Base-by-base conservation (phyloP, 2,329 filamentous ascomycete species). In the Phyllosticta paracitricarpa region DNA sequence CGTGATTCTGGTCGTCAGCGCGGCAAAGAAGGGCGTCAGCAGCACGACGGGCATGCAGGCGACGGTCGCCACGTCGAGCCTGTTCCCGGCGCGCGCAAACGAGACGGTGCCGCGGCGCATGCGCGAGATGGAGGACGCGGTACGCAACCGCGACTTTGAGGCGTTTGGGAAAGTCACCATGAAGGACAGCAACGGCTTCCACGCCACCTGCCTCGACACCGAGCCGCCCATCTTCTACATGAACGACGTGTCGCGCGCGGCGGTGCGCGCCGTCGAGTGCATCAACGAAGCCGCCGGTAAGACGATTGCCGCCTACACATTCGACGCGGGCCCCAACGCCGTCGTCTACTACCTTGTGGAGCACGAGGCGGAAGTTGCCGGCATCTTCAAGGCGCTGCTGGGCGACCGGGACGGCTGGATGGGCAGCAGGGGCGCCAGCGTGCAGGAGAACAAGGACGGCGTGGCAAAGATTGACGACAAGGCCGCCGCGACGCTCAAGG, bases 141-240 rank as follows among this genome's bases (percentile, higher is more conserved):
- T 97, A 64, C 77, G 80, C 66, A 81, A 83, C 65, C 84, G 84
- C 68, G 89, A 99, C 77, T 99, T 99, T 77, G 84, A 86, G 68
- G 79, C 82, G 22, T 99, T 99, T 71, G 94, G 88, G 25, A 86
- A 89, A 72, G 83, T 97, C 64, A 96, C 94, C 17, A 99, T 97
- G 92, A 88, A 87, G 74, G 94, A 99, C 73, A 95, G 89, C 72
- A 99, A 99, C 79, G 90, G 86, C 63, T 99, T 99, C 85, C 94
- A 99, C 75, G 90, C 94, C 48, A 91, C 88, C 62, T 97, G 94
- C 74, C 80, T 95, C 68, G 94, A 99, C 73, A 97, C 94, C 1
- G 91, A 91, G 77, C 94, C 95, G 54, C 94, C 95, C 19, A 99
- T 99, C 72, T 97, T 96, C 77, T 99, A 99, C 81, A 87, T 99